Evolutionary conservation across 2,329 filamentous ascomycete species (phyloP).

Genomic region (Colletotrichum lentis): DNA sequence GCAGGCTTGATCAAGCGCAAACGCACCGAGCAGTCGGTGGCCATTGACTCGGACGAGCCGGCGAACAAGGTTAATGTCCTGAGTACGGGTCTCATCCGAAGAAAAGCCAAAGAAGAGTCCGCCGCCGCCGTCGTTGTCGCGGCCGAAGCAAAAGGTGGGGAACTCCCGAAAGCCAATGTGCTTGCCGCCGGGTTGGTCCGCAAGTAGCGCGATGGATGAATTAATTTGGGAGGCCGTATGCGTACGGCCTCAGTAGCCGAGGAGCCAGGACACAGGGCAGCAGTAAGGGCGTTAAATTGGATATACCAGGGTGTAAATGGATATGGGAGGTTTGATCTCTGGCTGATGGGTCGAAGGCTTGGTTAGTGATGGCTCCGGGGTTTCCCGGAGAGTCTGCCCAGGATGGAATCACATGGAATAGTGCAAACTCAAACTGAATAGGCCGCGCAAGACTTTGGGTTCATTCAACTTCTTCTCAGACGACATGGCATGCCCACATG

Average conservation of each 20-base stretch:
- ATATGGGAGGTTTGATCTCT: not conserved
- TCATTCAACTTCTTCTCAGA: not conserved
- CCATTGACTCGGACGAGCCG: conserved; percentile 14
- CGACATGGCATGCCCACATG: too few species aligned
- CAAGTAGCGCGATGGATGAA: conserved; percentile 57
- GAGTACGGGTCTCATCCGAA: conserved; percentile 59
- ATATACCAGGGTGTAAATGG: conserved; percentile 8
- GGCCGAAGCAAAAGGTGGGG: not conserved
- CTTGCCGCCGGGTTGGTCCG: conserved; percentile 54
- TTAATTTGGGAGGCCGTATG: not conserved
- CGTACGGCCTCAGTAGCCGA: not conserved
- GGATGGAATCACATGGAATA: not conserved
- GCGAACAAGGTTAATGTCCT: conserved; percentile 56
- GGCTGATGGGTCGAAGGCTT: not conserved
- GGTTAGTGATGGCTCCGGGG: not conserved
- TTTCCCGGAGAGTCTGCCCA: not conserved
- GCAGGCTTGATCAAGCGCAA: conserved; percentile 60
- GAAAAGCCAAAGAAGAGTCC: conserved; percentile 64
- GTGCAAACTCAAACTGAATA: not conserved
- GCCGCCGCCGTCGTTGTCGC: conserved; percentile 38
- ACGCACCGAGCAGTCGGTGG: conserved; percentile 44
- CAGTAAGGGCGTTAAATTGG: conserved; percentile 18
- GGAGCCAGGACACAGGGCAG: not conserved
- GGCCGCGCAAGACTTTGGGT: too few species aligned
- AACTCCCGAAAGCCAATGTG: conserved; percentile 47